phyloP scores from a whole-genome alignment of 345 rosid genomes.

The Hypericum perforatum region DNA sequence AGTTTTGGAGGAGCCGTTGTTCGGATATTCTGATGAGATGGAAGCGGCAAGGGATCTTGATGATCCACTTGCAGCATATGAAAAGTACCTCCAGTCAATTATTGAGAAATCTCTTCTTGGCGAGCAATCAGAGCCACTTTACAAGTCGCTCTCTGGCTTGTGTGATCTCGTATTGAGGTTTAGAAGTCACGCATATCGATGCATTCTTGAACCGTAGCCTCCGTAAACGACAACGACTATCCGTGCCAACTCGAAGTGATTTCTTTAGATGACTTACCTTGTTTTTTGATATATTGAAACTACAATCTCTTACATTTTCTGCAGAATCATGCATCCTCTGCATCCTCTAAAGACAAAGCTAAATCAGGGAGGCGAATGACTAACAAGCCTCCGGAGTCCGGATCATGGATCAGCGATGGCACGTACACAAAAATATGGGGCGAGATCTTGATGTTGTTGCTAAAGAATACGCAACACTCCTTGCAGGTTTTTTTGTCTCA shows the following conservation, averaged over 20 bases:
- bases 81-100: constrained; percentile 76
- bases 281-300: neutral
- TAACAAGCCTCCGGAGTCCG: constrained; percentile 37
- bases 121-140: constrained; percentile 73
- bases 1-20: constrained; percentile 96
- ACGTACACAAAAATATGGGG: constrained; percentile 69
- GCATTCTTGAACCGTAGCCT: constrained; percentile 72
- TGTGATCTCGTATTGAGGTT: constrained; percentile 82
- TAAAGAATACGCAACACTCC: constrained; percentile 59
- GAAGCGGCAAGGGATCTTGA: constrained; percentile 91
- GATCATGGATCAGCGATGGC: constrained; percentile 67
- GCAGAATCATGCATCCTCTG: constrained; percentile 50
- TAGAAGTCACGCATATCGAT: constrained; percentile 81
- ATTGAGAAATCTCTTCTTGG: constrained; percentile 88
- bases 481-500: constrained; percentile 75
- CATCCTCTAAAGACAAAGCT: constrained; percentile 39
- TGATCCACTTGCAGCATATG: constrained; percentile 92
- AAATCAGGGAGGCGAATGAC: constrained; percentile 25
- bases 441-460: constrained; percentile 67
- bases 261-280: too few species aligned
- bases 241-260: too few species aligned
- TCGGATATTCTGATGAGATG: constrained; percentile 76
- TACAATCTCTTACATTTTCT: neutral
- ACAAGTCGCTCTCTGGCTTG: constrained; percentile 62
- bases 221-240: constrained; percentile 33